phyloP scores from a whole-genome alignment of 176 grass and related monocot species.

The Metroxylon sagu region DNA sequence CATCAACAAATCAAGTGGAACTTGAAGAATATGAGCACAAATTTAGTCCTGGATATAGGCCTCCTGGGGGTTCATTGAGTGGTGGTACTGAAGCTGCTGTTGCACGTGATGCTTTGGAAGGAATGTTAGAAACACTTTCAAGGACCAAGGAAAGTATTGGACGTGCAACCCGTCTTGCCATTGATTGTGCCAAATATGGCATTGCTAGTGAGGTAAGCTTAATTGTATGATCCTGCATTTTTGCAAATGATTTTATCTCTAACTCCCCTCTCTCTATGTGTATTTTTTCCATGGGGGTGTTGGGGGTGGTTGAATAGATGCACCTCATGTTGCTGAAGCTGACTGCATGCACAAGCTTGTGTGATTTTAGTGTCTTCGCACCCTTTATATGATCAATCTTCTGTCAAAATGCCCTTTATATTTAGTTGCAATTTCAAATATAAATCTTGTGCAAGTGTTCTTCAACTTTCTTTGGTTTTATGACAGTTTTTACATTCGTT shows the following conservation, averaged over 20 bases:
- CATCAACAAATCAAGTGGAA: slow-evolving; percentile 43
- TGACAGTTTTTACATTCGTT: background rate
- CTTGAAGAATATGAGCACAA: slow-evolving; percentile 39
- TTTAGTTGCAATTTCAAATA: too few species aligned
- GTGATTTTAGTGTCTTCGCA: too few species aligned
- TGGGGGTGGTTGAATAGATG: too few species aligned
- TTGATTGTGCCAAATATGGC: slow-evolving; percentile 94
- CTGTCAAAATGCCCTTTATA: too few species aligned
- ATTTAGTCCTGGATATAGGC: slow-evolving; percentile 41
- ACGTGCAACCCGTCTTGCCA: slow-evolving; percentile 85
- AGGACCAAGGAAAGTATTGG: slow-evolving; percentile 99
- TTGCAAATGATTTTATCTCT: background rate
- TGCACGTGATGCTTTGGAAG: slow-evolving; percentile 83
- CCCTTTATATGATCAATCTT: too few species aligned
- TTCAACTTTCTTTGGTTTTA: too few species aligned
- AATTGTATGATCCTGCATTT: too few species aligned
- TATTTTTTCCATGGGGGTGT: too few species aligned
- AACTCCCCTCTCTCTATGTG: slow-evolving; percentile 3
- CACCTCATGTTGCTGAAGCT: too few species aligned
- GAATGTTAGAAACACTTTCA: slow-evolving; percentile 92
- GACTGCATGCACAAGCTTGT: too few species aligned
- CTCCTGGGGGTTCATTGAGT: slow-evolving; percentile 31
- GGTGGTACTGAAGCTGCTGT: slow-evolving; percentile 63
- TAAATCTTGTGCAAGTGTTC: too few species aligned
- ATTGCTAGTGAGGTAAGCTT: slow-evolving; percentile 63